A percentile compares a stretch with the other conserved stretches of the same genome.
These are phyloP conservation scores for Phytopythium litorale DNA, from an alignment of 352 stramenopile species.

Conservation along the genomic window DNA sequence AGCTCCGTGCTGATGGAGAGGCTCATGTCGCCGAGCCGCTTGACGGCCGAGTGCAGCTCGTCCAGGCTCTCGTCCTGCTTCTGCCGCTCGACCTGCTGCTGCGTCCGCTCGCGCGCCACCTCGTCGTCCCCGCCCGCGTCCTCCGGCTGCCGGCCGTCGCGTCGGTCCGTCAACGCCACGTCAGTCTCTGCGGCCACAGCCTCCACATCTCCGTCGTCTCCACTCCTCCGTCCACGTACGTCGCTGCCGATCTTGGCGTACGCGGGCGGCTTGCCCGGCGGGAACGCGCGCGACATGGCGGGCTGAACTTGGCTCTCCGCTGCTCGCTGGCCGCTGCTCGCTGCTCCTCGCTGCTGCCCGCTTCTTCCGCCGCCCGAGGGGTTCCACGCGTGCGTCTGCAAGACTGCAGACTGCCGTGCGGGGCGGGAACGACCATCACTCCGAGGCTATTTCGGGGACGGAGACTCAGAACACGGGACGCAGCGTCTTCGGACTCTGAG, in stretches of 20 bases:
- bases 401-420: no score
- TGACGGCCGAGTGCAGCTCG: conserved; percentile 72
- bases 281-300: conserved; percentile 56
- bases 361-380: no score
- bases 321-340: no score
- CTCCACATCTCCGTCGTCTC: neutral
- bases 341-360: no score
- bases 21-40: conserved; percentile 80
- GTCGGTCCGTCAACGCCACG: conserved; percentile 1
- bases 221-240: conserved; percentile 16
- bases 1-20: conserved; percentile 81
- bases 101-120: conserved; percentile 34
- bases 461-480: neutral
- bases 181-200: no score
- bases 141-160: conserved; percentile 28
- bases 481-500: neutral
- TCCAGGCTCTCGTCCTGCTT: conserved; percentile 85
- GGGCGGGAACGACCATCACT: neutral
- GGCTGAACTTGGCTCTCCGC: no score
- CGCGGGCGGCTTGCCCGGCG: conserved; percentile 48
- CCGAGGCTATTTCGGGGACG: neutral
- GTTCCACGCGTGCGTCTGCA: no score
- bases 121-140: conserved; percentile 57
- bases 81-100: conserved; percentile 69
- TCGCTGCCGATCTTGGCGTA: conserved; percentile 76